Conservation (phyloP, 495 filamentous ascomycete genomes). For the Penicillium atrosanguineum region DNA sequence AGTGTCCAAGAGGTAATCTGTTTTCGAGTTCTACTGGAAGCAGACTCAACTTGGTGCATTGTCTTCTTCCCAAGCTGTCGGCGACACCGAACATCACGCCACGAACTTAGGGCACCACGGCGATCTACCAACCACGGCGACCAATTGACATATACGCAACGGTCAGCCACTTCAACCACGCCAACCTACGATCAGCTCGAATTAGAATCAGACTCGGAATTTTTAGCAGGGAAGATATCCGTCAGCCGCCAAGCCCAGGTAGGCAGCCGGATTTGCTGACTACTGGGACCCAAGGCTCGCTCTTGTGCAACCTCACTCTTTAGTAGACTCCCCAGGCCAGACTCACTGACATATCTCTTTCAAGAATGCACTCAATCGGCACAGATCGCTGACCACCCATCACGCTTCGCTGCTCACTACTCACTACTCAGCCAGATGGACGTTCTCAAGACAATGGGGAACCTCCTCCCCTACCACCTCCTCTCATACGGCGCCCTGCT, state of each 20-base stretch:
- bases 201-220: background rate
- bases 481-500: conserved; percentile 52
- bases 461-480: conserved; percentile 45
- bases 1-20: too few relatives aligned
- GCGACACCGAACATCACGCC: background rate
- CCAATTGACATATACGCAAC: background rate
- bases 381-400: too few relatives aligned
- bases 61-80: background rate
- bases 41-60: background rate
- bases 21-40: too few relatives aligned
- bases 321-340: too few relatives aligned
- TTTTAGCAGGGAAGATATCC: background rate
- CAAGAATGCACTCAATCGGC: background rate
- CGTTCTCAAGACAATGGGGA: conserved; percentile 13
- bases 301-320: conserved; percentile 2
- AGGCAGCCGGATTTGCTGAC: conserved; percentile 3
- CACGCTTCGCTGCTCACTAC: background rate
- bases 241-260: conserved; percentile 4
- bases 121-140: background rate
- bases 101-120: background rate
- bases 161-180: background rate
- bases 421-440: conserved; percentile 15
- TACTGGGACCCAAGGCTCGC: background rate
- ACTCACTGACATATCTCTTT: background rate
- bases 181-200: background rate